phyloP scores from a whole-genome alignment of 2,329 filamentous ascomycete species.

The Phialemoniopsis sp. region DNA sequence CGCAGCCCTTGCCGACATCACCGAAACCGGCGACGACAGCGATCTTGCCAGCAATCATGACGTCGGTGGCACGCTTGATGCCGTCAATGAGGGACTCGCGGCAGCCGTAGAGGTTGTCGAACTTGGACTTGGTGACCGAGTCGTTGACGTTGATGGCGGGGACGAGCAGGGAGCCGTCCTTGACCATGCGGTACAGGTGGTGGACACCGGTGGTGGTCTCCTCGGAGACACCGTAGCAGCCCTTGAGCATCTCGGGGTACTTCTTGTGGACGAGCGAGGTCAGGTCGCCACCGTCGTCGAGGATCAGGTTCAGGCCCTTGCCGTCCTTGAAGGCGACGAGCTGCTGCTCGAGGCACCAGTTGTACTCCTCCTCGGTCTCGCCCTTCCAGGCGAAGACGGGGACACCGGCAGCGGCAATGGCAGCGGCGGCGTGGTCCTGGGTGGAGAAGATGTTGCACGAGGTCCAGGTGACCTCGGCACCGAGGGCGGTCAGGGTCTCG shows the following conservation, averaged over 20 bases:
- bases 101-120: constrained; percentile 99
- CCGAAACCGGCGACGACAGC: constrained; percentile 96
- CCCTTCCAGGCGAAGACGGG: constrained; percentile 79
- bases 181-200: constrained; percentile 98
- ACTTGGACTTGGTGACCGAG: constrained; percentile 99
- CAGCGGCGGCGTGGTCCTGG: constrained; percentile 96
- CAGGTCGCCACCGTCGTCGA: constrained; percentile 97
- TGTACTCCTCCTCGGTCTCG: constrained; percentile 99
- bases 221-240: constrained; percentile 97
- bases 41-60: constrained; percentile 99
- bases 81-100: constrained; percentile 97
- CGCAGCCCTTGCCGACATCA: constrained; percentile 99
- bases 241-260: constrained; percentile 97
- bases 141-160: constrained; percentile 99
- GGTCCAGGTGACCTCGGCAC: constrained; percentile 98
- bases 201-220: constrained; percentile 99
- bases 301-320: constrained; percentile 97
- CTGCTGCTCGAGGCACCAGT: constrained; percentile 99
- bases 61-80: constrained; percentile 99
- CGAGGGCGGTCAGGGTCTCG: constrained; percentile 90
- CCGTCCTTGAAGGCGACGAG: constrained; percentile 93
- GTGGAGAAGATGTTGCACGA: constrained; percentile 99
- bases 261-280: constrained; percentile 95
- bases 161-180: constrained; percentile 82
- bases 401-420: constrained; percentile 89